Evolutionary conservation across 2,329 filamentous ascomycete genomes (phyloP), one percentile per base, ranked within the genome.

Genomic region (Colletotrichum destructivum): DNA sequence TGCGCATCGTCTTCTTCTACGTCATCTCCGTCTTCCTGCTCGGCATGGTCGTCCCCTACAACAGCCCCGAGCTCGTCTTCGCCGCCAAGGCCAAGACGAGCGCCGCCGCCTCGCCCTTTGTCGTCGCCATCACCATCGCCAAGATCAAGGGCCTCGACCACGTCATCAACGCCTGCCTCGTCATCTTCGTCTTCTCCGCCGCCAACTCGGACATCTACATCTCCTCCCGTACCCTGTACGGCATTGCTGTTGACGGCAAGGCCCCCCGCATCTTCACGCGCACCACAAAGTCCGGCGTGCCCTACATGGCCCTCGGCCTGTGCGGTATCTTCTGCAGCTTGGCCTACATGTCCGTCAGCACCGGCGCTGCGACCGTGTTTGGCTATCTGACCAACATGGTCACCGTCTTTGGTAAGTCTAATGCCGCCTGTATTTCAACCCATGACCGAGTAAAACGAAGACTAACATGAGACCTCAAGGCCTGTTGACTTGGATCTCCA

Each of bases 1-100:
- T 88, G 81, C 91, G 91, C 23, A 93, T 93, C 77, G 79, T 91
- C 72, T 85, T 92, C 80, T 93, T 93, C 83, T 93, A 93, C 81
- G 85, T 91, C 68, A 79, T 91, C 38, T 89, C 88, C 9, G 90
- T 93, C 18, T 83, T 93, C 55, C 86, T 93, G 55, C 82, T 93
- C 7, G 91, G 91, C 68, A 92, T 92, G 83, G 84, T 91, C 15
- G 88, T 93, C 1, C 89, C 90, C 0, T 92, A 91, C 82, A 83
- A 92, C 80, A 80, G 81, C 65, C 47, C 74, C 0, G 23, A 74
- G 9, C 82, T 89, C 15, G 81, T 86, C 11, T 80, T 81, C 12
- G 86, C 86, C 57, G 78, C 81, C 3, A 82, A 81, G 68, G 74
- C 81, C 3, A 81, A 81, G 63, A 86, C 76, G 3, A 75, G 76